phyloP scores from a whole-genome alignment of 2,329 filamentous ascomycete species.

The Talaromyces sp. region DNA sequence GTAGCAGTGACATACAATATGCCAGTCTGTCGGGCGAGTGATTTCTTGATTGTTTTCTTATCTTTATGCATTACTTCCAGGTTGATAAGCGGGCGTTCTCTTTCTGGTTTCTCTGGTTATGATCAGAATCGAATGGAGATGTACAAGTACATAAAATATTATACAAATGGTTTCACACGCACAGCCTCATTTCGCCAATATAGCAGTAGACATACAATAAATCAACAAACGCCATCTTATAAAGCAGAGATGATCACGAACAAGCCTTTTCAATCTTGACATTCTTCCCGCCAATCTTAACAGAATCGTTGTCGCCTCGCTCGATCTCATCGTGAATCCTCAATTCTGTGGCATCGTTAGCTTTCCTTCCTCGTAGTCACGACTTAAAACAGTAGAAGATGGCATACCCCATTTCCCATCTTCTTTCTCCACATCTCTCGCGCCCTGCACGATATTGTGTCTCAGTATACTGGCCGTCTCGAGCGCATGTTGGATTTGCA shows the following conservation, averaged over 20 bases:
- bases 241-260: constrained; percentile 24
- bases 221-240: not conserved
- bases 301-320: constrained; percentile 85
- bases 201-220: not conserved
- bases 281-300: constrained; percentile 58
- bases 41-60: constrained; percentile 27
- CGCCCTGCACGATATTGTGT: constrained; percentile 85
- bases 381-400: not conserved
- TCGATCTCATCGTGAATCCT: constrained; percentile 90
- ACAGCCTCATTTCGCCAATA: not conserved
- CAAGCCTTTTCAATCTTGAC: constrained; percentile 44
- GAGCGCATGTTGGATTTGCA: constrained; percentile 72
- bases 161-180: constrained; percentile 9
- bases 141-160: constrained; percentile 7
- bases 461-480: constrained; percentile 76
- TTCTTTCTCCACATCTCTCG: constrained; percentile 37
- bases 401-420: constrained; percentile 35
- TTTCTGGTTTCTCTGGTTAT: constrained; percentile 10
- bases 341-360: constrained; percentile 55
- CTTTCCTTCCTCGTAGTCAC: not conserved
- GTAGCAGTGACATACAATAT: constrained; percentile 73
- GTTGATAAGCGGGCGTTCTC: constrained; percentile 17
- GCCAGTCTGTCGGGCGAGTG: constrained; percentile 80
- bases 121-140: constrained; percentile 8
- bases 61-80: constrained; percentile 15